Base-by-base conservation (phyloP, 2,329 filamentous ascomycete species). In the Botrytis deweyae region DNA sequence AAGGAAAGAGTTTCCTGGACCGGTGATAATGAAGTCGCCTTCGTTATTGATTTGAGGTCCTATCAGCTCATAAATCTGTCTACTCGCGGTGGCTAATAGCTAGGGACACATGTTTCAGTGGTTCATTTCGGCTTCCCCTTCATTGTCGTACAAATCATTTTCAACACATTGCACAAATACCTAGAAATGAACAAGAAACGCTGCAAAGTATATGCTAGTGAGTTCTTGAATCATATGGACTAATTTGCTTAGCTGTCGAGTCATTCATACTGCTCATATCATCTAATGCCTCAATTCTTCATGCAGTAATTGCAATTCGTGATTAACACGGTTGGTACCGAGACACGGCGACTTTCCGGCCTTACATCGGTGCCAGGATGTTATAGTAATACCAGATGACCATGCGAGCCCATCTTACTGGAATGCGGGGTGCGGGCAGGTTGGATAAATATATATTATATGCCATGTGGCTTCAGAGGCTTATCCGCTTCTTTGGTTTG, bases 341-440 rank as follows among this genome's bases (percentile, higher is more conserved):
- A 67, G 66, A 68, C 46, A 72, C 62, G 62, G 61, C 70, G 25
- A 55, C 58, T 58, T 72, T 42, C 58, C 70, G 70, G 70, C 61
- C 70, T 64, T 72, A 72, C 29, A 52, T 72, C 70, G 70, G 70
- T 65, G 59, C 46, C 61, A 67, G 46, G 46, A 55, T 66, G 46
- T 72, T n/a, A 22, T 38, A 65, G 61, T 72, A 49, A 72, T 72
- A 66, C 66, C 66, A 68, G 61, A 55, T 66, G 70, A 66, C 44
- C 70, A 72, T 64, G 61, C 62, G 70, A 72, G 46, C 8, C 29
- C 33, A 40, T 72, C 62, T 58, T 36, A 36, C 62, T 42, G 70
- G 61, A 72, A 66, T 72, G 70, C 70, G 70, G 70, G 61, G 70
- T 72, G 70, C 59, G 65, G 42, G 46, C 59, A 71, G 42, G 46